A percentile compares a stretch with the other conserved stretches of the same genome.
These are phyloP conservation scores for Penicillium freii DNA, from an alignment of 2,329 filamentous ascomycete genomes.

Conservation along the genomic window DNA sequence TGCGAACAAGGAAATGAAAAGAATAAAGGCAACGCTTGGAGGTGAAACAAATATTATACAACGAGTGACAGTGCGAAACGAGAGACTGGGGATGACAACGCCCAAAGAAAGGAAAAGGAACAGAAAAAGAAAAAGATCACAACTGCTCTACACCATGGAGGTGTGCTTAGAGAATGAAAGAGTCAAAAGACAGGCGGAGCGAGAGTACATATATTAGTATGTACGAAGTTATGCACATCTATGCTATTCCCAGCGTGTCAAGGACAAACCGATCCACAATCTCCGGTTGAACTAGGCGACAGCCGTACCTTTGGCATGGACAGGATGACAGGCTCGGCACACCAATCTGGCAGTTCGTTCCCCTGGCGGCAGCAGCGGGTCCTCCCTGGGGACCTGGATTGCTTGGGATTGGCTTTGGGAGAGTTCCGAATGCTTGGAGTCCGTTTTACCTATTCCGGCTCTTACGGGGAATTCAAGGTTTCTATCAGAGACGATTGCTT, in stretches of 20 bases:
- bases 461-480: conserved; percentile 5
- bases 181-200: conserved; percentile 5
- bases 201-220: conserved; percentile 22
- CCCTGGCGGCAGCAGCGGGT: conserved; percentile 20
- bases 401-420: conserved; percentile 6
- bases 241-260: conserved; percentile 23
- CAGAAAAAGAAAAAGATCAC: conserved; percentile 16
- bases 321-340: conserved; percentile 19
- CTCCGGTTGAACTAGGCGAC: conserved; percentile 24
- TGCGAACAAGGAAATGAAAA: conserved; percentile 5
- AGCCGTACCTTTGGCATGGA: conserved; percentile 24
- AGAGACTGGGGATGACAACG: conserved; percentile 18
- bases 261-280: conserved; percentile 22
- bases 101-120: conserved; percentile 16
- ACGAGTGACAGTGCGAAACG: conserved; percentile 27
- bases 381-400: neutral
- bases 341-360: conserved; percentile 12
- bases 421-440: neutral
- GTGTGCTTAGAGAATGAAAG: conserved; percentile 15
- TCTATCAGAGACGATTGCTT: neutral
- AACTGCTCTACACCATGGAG: conserved; percentile 31
- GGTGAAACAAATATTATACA: conserved; percentile 19
- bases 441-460: conserved; percentile 1
- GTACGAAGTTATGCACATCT: conserved; percentile 23
- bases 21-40: conserved; percentile 15